A percentile compares a stretch with the other conserved stretches of the same genome.
Evolutionary conservation across 768 basidiomycete species (phyloP).

Genomic region (Roridomyces roridus): DNA sequence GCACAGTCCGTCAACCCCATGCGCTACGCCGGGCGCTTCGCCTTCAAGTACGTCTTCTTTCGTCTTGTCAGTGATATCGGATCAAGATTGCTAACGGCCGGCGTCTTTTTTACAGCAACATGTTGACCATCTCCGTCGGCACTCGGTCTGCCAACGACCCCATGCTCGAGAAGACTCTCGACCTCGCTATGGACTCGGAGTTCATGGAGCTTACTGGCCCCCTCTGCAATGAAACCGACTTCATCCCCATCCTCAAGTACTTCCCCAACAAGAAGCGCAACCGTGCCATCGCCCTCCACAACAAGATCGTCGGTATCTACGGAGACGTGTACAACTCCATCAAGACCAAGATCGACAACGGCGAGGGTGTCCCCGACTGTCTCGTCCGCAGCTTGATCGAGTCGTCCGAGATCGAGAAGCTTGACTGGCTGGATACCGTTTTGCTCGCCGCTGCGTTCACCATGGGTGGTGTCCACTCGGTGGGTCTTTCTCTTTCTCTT

Average conservation of each 20-base stretch:
- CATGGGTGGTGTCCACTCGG: constrained; percentile 39
- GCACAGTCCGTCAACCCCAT: constrained; percentile 43
- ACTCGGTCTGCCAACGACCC: constrained; percentile 24
- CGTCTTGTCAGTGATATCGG: not conserved
- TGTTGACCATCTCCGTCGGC: constrained; percentile 28
- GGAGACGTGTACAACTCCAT: constrained; percentile 34
- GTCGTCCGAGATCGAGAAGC: constrained; percentile 32
- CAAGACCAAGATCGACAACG: constrained; percentile 32
- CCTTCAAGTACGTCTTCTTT: constrained; percentile 22
- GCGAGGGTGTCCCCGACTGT: constrained; percentile 39
- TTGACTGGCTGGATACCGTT: constrained; percentile 37
- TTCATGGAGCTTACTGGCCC: constrained; percentile 21
- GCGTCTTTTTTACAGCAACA: constrained; percentile 23
- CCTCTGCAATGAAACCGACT: constrained; percentile 31
- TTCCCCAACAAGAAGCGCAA: constrained; percentile 23
- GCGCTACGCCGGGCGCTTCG: constrained; percentile 31
- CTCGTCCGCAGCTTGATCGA: constrained; percentile 37
- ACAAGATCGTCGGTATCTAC: constrained; percentile 33
- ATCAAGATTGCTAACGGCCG: not conserved
- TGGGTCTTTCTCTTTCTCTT: constrained; percentile 17
- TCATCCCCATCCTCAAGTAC: constrained; percentile 22
- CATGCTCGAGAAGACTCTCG: constrained; percentile 18
- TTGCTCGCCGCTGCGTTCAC: constrained; percentile 37
- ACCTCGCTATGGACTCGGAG: constrained; percentile 17
- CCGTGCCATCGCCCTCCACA: constrained; percentile 24